Conservation (phyloP, 441 rosid species). For the Aquilaria agallochum region DNA sequence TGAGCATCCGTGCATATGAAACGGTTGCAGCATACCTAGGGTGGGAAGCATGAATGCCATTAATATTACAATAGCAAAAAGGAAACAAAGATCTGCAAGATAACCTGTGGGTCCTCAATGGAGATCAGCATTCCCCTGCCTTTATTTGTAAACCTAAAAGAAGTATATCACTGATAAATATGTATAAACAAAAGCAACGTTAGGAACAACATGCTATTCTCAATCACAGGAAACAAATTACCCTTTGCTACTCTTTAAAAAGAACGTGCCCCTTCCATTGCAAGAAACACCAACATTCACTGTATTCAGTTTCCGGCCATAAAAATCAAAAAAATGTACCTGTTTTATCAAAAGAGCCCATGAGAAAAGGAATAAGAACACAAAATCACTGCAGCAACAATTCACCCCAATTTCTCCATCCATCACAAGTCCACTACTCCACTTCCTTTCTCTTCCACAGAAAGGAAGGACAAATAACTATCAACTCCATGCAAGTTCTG, state of each 20-base stretch:
- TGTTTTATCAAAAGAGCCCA: slow-evolving; percentile 24
- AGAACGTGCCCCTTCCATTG: slow-evolving; percentile 58
- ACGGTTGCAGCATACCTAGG: neutral
- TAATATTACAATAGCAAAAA: neutral
- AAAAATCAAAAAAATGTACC: slow-evolving; percentile 87
- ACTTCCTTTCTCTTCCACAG: no score
- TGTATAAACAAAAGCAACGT: neutral
- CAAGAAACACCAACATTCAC: slow-evolving; percentile 86
- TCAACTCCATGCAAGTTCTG: no score
- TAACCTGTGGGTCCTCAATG: slow-evolving; percentile 93
- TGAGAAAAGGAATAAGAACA: neutral
- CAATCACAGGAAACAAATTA: slow-evolving; percentile 17
- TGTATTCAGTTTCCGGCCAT: slow-evolving; percentile 79
- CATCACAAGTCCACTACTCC: no score
- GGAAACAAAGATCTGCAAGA: slow-evolving; percentile 3
- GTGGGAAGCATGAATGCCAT: slow-evolving; percentile 7
- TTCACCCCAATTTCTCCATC: no score
- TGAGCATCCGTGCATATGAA: neutral
- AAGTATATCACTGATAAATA: slow-evolving; percentile 15
- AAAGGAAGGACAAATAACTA: no score
- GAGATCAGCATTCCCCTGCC: slow-evolving; percentile 74
- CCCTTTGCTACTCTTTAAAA: slow-evolving; percentile 71
- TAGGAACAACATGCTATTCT: slow-evolving; percentile 1
- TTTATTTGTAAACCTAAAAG: slow-evolving; percentile 51
- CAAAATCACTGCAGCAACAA: no score